Evolutionary conservation across 2,329 filamentous ascomycete genomes (phyloP).

Genomic region (Verticillium nonalfalfae): DNA sequence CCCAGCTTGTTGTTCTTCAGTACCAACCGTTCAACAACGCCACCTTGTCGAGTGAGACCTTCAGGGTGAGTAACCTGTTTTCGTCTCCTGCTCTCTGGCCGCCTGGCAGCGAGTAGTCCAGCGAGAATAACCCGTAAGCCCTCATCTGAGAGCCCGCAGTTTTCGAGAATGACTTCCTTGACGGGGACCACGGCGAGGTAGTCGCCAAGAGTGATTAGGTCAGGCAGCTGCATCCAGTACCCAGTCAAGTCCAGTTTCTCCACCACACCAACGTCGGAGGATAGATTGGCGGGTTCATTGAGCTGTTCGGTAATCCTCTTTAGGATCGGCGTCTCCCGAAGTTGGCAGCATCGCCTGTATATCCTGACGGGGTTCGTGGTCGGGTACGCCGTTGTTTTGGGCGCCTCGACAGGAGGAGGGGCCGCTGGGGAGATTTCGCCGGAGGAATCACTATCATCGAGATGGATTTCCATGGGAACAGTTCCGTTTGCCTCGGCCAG

Average conservation of each 20-base stretch:
- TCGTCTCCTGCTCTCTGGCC: conserved; percentile 49
- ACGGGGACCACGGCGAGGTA: conserved; percentile 92
- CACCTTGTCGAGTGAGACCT: conserved; percentile 45
- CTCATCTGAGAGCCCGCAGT: conserved; percentile 81
- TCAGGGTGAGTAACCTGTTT: conserved; percentile 29
- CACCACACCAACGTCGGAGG: conserved; percentile 66
- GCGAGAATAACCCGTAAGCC: conserved; percentile 81
- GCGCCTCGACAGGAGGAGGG: conserved; percentile 44
- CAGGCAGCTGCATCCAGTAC: conserved; percentile 75
- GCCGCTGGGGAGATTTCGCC: conserved; percentile 18
- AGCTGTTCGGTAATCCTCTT: conserved; percentile 91
- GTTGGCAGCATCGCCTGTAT: conserved; percentile 88
- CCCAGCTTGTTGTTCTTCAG: conserved; percentile 91
- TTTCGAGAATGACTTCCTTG: conserved; percentile 77
- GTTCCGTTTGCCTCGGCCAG: conserved; percentile 83
- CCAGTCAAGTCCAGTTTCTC: conserved; percentile 77
- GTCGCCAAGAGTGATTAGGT: conserved; percentile 83
- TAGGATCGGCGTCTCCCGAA: conserved; percentile 86
- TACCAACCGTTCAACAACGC: conserved; percentile 79
- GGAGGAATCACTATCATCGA: conserved; percentile 61
- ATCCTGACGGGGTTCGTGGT: conserved; percentile 90
- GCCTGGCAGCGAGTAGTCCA: conserved; percentile 74
- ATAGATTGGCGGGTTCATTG: conserved; percentile 59
- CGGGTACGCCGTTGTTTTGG: conserved; percentile 49
- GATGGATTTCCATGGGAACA: conserved; percentile 75